Evolutionary conservation across 495 filamentous ascomycete genomes (phyloP), one percentile per base, ranked within the genome.

Genomic region (Glonium stellatum): DNA sequence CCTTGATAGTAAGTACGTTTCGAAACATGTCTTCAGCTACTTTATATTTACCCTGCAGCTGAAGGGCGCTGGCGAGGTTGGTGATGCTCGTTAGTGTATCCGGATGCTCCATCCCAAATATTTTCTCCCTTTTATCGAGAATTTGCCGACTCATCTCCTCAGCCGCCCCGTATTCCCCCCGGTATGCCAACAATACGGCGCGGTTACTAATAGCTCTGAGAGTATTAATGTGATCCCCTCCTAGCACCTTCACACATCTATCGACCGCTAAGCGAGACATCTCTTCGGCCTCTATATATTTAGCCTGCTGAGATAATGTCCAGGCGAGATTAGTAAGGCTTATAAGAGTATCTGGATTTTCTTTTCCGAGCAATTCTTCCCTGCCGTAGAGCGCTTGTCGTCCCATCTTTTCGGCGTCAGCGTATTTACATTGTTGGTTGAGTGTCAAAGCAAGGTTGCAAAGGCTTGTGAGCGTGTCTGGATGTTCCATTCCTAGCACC

Each of bases 171-270:
- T 48, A 48, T 22, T 48, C 8, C 9, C 22, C 18, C 41, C 9
- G 41, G 4, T 10, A 2, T 2, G 1, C 15, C 36, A 55, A 19
- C 5, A 55, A 23, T 15, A 13, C 13, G 9, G 21, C 63, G 21
- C 66, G 63, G 53, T 52, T 59, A 35, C 37, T 50, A 15, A 66
- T 55, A 37, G 53, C 59, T 8, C 10, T 63, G 53, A 68, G 39
- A 41, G 65, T 68, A 49, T 44, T n/a, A 4, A 55, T 63, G 63
- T 68, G 63, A 31, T 68, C 65, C 34, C 11, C 15, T 18, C 63
- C 65, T 2, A 66, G 59, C 52, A 56, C 21, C 19, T 54, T 57
- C 61, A 42, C 23, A 13, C 4, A 1, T 4, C 57, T 52, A n/a
- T 60, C 56, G 37, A 67, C 15, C 37, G 54, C 57, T 41, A 52